Base-by-base conservation (phyloP, 176 grass and related monocot genomes). In the Elaeis guineensis region DNA sequence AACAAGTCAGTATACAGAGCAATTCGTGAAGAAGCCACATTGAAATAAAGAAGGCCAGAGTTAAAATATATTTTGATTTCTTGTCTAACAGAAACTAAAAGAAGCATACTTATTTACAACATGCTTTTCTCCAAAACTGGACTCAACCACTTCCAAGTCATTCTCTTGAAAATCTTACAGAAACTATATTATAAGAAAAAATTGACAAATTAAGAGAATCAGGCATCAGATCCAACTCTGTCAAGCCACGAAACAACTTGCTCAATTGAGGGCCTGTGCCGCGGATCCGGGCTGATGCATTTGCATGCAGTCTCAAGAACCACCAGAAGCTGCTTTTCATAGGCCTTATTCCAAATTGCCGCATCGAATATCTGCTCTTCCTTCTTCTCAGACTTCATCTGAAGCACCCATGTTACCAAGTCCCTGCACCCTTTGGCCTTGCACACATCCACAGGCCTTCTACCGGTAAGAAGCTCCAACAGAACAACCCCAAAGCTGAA, bases 401-500 rank as follows among this genome's bases (percentile, higher is more conserved):
- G 91, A 58, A 73, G 64, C 65, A 87, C 83, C 86, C 83, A 90
- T 5, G 86, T 82, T 25, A 96, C 81, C 66, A 96, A 61, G 61
- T 96, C 86, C 62, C 86, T 78, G 51, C 74, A 84, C 16, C 83
- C 83, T 76, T 87, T 96, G 17, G 63, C 60, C 23, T 62, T 87
- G n/a, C 74, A 87, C 25, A 96, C 84, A 63, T 90, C 91, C 44
- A 96, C 75, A 0, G 91, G 91, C 57, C 91, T 74, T 32, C 69
- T 73, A 48, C 86, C 83, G 0, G 86, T 96, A 11, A 96, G 82
- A 48, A 96, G 78, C 53, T 96, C 91, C 67, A 96, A 80, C 57
- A 90, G 50, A 58, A 90, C 91, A 53, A 96, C 86, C 11, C 91
- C 86, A 15, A 90, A 90, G 73, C 91, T 96, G 55, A 90, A 96